phyloP scores from a whole-genome alignment of 2,329 filamentous ascomycete genomes.

The Exophiala calicioides region DNA sequence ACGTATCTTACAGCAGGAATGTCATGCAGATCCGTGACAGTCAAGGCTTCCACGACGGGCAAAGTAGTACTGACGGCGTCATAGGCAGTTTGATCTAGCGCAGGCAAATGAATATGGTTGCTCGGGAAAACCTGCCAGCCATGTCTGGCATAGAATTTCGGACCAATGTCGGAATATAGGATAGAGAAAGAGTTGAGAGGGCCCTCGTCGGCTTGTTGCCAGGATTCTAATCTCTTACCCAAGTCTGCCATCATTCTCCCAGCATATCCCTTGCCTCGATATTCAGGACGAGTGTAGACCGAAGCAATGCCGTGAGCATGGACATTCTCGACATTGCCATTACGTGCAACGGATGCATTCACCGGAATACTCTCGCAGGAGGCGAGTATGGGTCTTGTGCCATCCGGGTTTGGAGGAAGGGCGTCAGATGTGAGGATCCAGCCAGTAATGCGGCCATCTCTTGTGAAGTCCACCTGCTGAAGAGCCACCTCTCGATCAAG shows the following conservation, averaged over 20 bases:
- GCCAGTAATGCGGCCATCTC: slow-evolving; percentile 57
- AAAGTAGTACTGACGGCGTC: slow-evolving; percentile 28
- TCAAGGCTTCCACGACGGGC: slow-evolving; percentile 36
- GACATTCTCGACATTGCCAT: slow-evolving; percentile 53
- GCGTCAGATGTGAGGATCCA: slow-evolving; percentile 60
- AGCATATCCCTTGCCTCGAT: slow-evolving; percentile 74
- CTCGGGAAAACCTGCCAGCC: slow-evolving; percentile 78
- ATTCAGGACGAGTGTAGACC: slow-evolving; percentile 71
- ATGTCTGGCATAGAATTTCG: slow-evolving; percentile 72
- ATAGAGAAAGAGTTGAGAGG: slow-evolving; percentile 66
- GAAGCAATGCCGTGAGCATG: slow-evolving; percentile 72
- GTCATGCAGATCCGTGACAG: slow-evolving; percentile 49
- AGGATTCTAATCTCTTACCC: slow-evolving; percentile 54
- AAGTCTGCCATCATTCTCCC: slow-evolving; percentile 72
- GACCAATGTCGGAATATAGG: slow-evolving; percentile 83
- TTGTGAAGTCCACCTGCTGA: slow-evolving; percentile 52
- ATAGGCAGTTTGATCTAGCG: slow-evolving; percentile 34
- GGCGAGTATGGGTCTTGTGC: slow-evolving; percentile 52
- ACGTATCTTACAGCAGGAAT: slow-evolving; percentile 60
- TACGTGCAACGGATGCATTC: slow-evolving; percentile 45
- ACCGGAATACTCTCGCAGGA: slow-evolving; percentile 59
- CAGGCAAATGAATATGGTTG: slow-evolving; percentile 66
- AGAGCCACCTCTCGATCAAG: slow-evolving; percentile 59
- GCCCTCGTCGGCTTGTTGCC: slow-evolving; percentile 49
- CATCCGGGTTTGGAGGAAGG: slow-evolving; percentile 37